Conservation (phyloP, 2,329 filamentous ascomycete genomes). For the Monilinia vaccinii-corymbosi region DNA sequence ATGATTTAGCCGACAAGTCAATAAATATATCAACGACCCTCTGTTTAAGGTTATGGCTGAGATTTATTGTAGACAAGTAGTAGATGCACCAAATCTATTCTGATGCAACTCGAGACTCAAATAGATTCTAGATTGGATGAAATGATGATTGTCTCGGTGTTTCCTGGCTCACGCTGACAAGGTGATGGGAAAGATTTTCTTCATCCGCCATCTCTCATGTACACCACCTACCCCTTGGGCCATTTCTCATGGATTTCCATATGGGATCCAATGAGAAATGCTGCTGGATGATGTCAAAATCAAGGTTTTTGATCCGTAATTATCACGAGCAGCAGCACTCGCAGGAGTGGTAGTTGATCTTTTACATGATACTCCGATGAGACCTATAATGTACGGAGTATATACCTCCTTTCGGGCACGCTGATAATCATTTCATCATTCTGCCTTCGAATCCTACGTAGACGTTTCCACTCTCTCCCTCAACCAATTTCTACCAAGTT, state of each 20-base stretch:
- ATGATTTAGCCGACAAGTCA: not conserved
- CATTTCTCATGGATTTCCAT: no score
- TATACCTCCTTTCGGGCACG: no score
- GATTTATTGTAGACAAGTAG: no score
- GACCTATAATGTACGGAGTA: no score
- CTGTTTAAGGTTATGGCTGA: not conserved
- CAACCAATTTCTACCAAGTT: not conserved
- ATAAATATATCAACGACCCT: not conserved
- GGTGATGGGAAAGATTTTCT: not conserved
- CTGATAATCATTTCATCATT: not conserved
- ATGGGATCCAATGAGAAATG: no score
- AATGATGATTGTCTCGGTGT: not conserved
- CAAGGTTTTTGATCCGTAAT: no score
- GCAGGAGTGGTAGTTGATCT: no score
- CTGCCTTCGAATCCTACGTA: not conserved
- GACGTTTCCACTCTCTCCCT: not conserved
- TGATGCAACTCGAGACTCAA: not conserved
- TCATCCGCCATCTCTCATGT: not conserved
- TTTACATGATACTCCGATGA: no score
- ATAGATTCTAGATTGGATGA: not conserved
- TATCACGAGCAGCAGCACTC: no score
- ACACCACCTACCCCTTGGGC: no score
- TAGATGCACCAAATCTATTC: not conserved
- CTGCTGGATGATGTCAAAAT: no score
- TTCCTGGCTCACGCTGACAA: not conserved